These are phyloP conservation scores for Tetrapisispora phaffii DNA, from an alignment of 805 yeast genomes.

Conservation along the genomic window DNA sequence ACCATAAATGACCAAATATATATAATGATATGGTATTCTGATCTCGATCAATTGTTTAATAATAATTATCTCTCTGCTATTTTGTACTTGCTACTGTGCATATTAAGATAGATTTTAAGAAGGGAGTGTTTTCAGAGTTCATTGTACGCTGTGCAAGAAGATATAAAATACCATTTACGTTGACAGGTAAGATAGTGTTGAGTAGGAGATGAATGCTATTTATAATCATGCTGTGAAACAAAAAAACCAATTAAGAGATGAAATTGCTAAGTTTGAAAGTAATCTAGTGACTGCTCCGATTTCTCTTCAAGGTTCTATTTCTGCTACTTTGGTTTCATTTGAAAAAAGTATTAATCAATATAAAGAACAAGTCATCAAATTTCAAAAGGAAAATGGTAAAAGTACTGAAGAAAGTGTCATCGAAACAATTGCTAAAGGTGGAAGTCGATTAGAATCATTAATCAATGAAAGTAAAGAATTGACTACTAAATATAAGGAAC, in stretches of 20 bases:
- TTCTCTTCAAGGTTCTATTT: slow-evolving; percentile 51
- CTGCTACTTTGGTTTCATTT: slow-evolving; percentile 61
- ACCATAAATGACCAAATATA: too few relatives aligned
- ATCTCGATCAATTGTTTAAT: too few relatives aligned
- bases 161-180: too few relatives aligned
- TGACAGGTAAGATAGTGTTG: too few relatives aligned
- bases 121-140: too few relatives aligned
- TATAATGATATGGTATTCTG: too few relatives aligned
- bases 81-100: too few relatives aligned
- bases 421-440: slow-evolving; percentile 36
- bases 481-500: slow-evolving; percentile 26
- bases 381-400: slow-evolving; percentile 2
- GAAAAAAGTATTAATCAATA: slow-evolving; percentile 62
- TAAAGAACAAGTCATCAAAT: slow-evolving; percentile 36
- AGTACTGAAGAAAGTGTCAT: neutral
- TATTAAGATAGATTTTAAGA: too few relatives aligned
- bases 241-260: slow-evolving; percentile 60
- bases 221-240: slow-evolving; percentile 88
- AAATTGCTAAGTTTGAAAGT: slow-evolving; percentile 54
- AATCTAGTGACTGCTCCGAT: slow-evolving; percentile 58
- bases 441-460: slow-evolving; percentile 52
- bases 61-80: too few relatives aligned
- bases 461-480: slow-evolving; percentile 30
- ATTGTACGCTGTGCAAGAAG: too few relatives aligned
- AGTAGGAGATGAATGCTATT: slow-evolving; percentile 52